Base-by-base conservation (phyloP, 805 yeast genomes). In the Candida chilensis region DNA sequence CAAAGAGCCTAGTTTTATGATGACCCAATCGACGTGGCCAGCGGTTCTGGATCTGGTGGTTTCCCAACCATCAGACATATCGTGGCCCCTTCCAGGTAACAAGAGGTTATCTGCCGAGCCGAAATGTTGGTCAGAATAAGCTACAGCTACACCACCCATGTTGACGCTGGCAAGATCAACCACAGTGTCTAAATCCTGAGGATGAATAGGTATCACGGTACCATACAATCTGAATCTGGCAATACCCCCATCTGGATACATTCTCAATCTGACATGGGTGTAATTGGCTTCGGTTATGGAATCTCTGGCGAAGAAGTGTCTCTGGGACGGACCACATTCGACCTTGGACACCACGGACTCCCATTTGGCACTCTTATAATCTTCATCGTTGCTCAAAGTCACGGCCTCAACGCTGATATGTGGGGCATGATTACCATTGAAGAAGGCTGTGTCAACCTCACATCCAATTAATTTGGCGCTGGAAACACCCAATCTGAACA, bases 21-120 rank as follows among this genome's bases (percentile, higher is more conserved):
- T 71, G 2, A 76, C 95, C 96, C 96, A 90, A 62, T 90, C 98
- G 22, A 72, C 76, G 52, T 90, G 97, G 27, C 84, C 87, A 4
- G 77, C 72, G 9, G 60, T 64, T 51, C 97, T 71, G 2, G 96
- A 86, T 52, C 98, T 74, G 44, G 73, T 74, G 16, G 98, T 90
- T 53, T 90, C 98, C 98, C 98, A 90, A 10, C 98, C 98, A 49
- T 92, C 97, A 30, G 92, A 75, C 97, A 90, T 90, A 54, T 90
- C 96, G 44, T 69, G 73, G 31, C 98, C 98, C 37, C 96, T 74
- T 11, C 97, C 97, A 2, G 96, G 96, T 32, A 90, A 63, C 34
- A 90, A 60, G 37, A 90, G 62, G 59, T 90, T 90, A 52, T 84
- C 94, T 22, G 88, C 94, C 27, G 90, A 71, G 22, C 96, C 94